Evolutionary conservation across 2,329 filamentous ascomycete species (phyloP), one percentile per base, ranked within the genome.

Genomic region (Curvularia eragrostidis): DNA sequence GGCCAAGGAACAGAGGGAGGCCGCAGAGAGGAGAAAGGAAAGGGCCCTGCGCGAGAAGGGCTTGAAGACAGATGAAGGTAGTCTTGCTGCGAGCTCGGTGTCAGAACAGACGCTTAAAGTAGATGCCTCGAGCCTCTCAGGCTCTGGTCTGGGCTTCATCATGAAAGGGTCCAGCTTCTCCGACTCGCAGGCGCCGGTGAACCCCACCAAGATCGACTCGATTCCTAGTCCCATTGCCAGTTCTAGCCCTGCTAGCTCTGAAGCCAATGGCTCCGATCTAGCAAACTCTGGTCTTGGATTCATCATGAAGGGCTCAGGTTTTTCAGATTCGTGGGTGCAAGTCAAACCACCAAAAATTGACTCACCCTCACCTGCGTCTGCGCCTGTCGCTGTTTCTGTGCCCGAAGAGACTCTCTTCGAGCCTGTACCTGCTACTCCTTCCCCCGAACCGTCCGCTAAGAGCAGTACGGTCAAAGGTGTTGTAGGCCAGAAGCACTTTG

Each of bases 21-120:
- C 78, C 61, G 83, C 82, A 55, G 81, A 84, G 61, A 77, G 80
- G 61, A 78, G 80, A 67, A 81, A 80, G 58, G 80, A 82, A 62
- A 79, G 78, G 54, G 80, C 79, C 0, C 66, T 85, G 72, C 82
- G 78, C 73, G 83, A 80, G 73, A 79, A 79, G 73, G 78, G 78
- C 28, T 76, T 74, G 46, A 68, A 57, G 62, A 61, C 57, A 61
- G 32, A 64, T 23, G 56, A 60, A 48, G 23, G 26, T 26, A 59
- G 56, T 34, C 44, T 59, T 21, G 50, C 62, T 39, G 64, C 63
- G n/a, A 65, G 57, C 44, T 51, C 54, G 9, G 43, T 41, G 15
- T 63, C 56, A 12, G 59, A 63, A 18, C 62, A 62, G 43, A 63
- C 58, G 15, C 38, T 62, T n/a, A 57, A 59, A 23, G 50, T 49